phyloP scores from a whole-genome alignment of 2,329 filamentous ascomycete species.

The Monilinia fructigena region DNA sequence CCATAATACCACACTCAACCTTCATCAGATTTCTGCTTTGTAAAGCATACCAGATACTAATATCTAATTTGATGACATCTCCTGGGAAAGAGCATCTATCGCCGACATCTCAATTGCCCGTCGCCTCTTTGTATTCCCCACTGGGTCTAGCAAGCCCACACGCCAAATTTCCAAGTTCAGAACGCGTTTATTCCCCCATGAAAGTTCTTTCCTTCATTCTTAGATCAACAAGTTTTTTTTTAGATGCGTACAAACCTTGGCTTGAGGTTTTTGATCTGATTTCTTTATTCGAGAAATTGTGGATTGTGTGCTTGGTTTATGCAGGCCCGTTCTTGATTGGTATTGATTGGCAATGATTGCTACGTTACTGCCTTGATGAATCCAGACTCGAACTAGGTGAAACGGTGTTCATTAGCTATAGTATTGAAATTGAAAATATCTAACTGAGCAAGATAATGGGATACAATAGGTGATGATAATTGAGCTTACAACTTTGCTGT shows the following conservation, averaged over 20 bases:
- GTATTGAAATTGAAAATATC: not conserved
- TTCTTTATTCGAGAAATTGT: no score
- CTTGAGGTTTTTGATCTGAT: not conserved
- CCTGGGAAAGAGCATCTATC: not conserved
- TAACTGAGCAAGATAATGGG: no score
- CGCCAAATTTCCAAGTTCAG: not conserved
- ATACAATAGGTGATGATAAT: not conserved
- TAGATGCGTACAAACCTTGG: not conserved
- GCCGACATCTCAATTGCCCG: not conserved
- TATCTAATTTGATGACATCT: not conserved
- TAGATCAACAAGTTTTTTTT: no score
- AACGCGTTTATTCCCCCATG: not conserved
- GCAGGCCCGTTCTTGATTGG: not conserved
- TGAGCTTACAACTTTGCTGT: not conserved
- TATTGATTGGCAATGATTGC: not conserved
- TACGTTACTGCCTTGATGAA: not conserved
- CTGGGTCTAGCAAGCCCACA: not conserved
- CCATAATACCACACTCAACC: not conserved
- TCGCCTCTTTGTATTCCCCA: fast-evolving
- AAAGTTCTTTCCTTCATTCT: not conserved
- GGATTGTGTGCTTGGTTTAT: not conserved
- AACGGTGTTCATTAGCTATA: not conserved
- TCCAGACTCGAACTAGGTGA: not conserved
- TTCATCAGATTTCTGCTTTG: not conserved
- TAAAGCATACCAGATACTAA: not conserved